A percentile compares a stretch with the other conserved stretches of the same genome.
Conservation (phyloP, 345 rosid genomes). For the Salix viminalis region DNA sequence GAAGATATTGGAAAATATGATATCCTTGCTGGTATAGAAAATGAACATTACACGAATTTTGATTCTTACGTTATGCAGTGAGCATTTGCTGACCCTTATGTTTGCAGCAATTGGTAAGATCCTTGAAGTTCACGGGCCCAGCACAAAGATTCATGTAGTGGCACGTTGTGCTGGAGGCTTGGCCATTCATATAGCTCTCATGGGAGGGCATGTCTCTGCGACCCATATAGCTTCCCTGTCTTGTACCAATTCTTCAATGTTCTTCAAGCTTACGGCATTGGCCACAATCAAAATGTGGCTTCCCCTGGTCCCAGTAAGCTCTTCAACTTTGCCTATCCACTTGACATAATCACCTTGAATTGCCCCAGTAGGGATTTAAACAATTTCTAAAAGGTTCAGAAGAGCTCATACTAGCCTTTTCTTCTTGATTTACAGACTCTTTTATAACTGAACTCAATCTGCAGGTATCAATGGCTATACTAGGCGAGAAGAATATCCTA, state of each 20-base stretch:
- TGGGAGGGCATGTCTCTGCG: slow-evolving; percentile 44
- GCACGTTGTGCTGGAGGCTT: slow-evolving; percentile 44
- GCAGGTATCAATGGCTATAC: slow-evolving; percentile 39
- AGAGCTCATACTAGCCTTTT: background rate
- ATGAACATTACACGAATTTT: background rate
- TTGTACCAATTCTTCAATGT: slow-evolving; percentile 48
- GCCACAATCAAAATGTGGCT: slow-evolving; percentile 42
- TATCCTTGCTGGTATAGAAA: slow-evolving; percentile 33
- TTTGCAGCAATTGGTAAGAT: slow-evolving; percentile 31
- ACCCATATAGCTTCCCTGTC: slow-evolving; percentile 37
- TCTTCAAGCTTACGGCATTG: slow-evolving; percentile 38
- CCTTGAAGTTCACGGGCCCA: slow-evolving; percentile 24
- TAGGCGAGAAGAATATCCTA: slow-evolving; percentile 29
- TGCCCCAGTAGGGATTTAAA: background rate
- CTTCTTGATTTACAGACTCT: background rate
- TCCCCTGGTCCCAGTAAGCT: slow-evolving; percentile 36
- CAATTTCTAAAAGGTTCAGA: background rate
- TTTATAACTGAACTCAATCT: slow-evolving; percentile 7
- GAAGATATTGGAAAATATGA: slow-evolving; percentile 43
- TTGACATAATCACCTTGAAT: background rate
- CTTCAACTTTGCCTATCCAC: background rate
- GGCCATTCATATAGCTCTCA: slow-evolving; percentile 40
- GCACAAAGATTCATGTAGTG: slow-evolving; percentile 37
- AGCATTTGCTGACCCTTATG: background rate
- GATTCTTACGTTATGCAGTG: background rate